Base-by-base conservation (phyloP, 805 yeast species). In the Suhomyces pyralidae region DNA sequence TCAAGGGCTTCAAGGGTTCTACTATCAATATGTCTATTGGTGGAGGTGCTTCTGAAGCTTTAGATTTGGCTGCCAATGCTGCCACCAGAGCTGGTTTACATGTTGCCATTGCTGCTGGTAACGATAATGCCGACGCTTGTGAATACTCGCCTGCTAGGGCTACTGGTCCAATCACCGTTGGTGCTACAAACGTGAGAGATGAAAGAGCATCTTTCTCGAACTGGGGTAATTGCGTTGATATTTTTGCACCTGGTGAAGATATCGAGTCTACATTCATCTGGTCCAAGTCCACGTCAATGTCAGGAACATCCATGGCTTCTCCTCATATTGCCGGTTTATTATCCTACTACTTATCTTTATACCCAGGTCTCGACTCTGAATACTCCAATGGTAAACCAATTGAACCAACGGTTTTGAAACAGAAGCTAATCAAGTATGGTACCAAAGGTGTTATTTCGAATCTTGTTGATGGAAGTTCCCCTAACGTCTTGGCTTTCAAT, bases 221-320 rank as follows among this genome's bases (percentile, higher is more conserved):
- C 81, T 91, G 82, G 72, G 99, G 99, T 69, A 81, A 80, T 66
- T 93, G 99, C 79, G 97, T 94, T 53, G 97, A 93, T 67, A 86
- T 93, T 58, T 93, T 90, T 67, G 99, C 96, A 26, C 99, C 99
- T 22, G 99, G 99, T 65, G 85, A 90, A 64, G 86, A 90, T 68
- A 83, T 93, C 55, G 78, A 86, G 60, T 90, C 97, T 44, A 87
- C 93, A 38, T 88, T 87, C 68, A 88, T 85, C 68, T 94, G 96
- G 44, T 84, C 90, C 3, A 78, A 80, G 43, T 86, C 93, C 59
- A 91, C 94, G 45, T 82, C 89, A 40, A 78, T 88, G 68, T 88
- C 96, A 38, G 99, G 99, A 73, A 93, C 97, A 9, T 93, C 98
- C 14, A 93, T 93, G 99, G 97, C 98, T 20, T 88, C 97, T 38